Evolutionary conservation across 495 filamentous ascomycete species (phyloP), one percentile per base, ranked within the genome.

Genomic region (Chaetomium cochliodes): DNA sequence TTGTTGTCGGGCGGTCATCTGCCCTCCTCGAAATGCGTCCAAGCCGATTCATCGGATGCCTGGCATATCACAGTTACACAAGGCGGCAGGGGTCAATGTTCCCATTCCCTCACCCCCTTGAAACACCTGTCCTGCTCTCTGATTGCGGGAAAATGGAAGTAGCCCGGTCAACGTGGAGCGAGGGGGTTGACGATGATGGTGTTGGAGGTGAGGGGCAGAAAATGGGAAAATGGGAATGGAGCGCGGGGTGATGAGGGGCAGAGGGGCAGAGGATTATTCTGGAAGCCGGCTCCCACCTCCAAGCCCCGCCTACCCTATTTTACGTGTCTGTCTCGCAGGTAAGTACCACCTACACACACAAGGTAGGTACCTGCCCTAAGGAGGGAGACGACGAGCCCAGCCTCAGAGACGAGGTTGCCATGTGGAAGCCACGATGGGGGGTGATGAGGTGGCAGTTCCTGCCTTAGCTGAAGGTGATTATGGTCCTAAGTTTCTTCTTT

Each of bases 251-350:
- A 26, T 37, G 33, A 37, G 33, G 25, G 25, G 54, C 44, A 28
- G 56, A 58, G 56, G 56, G 55, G 55, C 39, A 44, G 11, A 30
- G 62, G 69, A 68, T 62, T 65, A 20, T 71, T 71, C 69, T 71
- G 66, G 69, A 71, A 71, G 69, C 63, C 57, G 18, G 22, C 15
- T 53, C 26, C 51, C n/a, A n/a, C n/a, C n/a, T 47, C 15, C 44
- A 5, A 47, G 44, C 44, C 44, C 44, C n/a, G n/a, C 15, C 15
- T 20, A 7, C 15, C 5, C 16, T 20, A 47, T 12, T 20, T 4
- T 47, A 47, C 44, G 8, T 25, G 2, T 12, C 22, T 30, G 28
- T n/a, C n/a, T n/a, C n/a, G n/a, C n/a, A n/a, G n/a, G n/a, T n/a
- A n/a, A n/a, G n/a, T n/a, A n/a, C n/a, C n/a, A n/a, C n/a, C n/a